These are phyloP conservation scores for Rubroboletus pulcherrimus DNA, from an alignment of 768 basidiomycete species.

Conservation along the genomic window DNA sequence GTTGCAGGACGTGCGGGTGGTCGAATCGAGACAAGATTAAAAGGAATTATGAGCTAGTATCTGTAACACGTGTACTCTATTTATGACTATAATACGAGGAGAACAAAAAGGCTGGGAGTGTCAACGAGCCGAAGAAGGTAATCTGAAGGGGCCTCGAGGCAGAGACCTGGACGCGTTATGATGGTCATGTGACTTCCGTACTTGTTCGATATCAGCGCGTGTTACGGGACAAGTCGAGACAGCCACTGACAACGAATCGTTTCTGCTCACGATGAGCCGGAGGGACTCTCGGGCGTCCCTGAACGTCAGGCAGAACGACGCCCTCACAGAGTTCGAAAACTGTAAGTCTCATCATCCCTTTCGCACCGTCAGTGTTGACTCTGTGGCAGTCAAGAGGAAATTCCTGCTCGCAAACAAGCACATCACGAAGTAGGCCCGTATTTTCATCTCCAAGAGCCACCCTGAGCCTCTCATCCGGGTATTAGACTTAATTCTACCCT, in stretches of 20 bases:
- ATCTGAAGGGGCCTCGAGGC: constrained; percentile 33
- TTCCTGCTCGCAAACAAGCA: constrained; percentile 88
- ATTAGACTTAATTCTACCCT: constrained; percentile 79
- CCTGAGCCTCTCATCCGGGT: constrained; percentile 6
- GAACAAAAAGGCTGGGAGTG: constrained; percentile 11
- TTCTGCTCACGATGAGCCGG: constrained; percentile 31
- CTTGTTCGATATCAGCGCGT: constrained; percentile 37
- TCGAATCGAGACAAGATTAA: constrained; percentile 26
- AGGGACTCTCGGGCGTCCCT: constrained; percentile 44
- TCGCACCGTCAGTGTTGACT: constrained; percentile 5
- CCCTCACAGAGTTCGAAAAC: constrained; percentile 79
- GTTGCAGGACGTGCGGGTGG: constrained; percentile 40
- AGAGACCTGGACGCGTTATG: constrained; percentile 19
- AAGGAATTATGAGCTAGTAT: constrained; percentile 1
- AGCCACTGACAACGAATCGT: constrained; percentile 20
- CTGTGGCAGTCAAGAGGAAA: constrained; percentile 81
- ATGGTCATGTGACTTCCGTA: constrained; percentile 27
- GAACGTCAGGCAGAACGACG: constrained; percentile 68
- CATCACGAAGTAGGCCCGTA: constrained; percentile 69
- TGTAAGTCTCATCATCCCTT: constrained; percentile 46
- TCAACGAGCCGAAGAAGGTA: constrained; percentile 18
- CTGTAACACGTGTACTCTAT: constrained; percentile 20
- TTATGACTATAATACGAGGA: constrained; percentile 7
- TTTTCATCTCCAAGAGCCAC: constrained; percentile 1
- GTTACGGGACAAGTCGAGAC: constrained; percentile 19